Evolutionary conservation across 1,284 basidiomycete species (phyloP).

Genomic region (Porodaedalea pini): DNA sequence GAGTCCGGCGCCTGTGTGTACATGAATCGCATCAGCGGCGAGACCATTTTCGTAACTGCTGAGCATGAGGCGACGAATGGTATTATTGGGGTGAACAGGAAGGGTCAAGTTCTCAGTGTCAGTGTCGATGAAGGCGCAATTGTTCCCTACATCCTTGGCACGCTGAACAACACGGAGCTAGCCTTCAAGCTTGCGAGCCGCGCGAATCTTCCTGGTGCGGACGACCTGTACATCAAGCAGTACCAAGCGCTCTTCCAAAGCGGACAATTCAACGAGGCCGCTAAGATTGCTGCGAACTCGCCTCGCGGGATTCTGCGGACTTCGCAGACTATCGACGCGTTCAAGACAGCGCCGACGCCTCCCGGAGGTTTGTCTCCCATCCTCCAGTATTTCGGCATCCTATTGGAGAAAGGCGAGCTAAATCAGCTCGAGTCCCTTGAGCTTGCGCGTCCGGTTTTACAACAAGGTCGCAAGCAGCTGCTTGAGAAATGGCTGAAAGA

Average conservation of each 20-base stretch:
- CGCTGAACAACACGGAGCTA: constrained; percentile 95
- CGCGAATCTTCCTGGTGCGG: constrained; percentile 96
- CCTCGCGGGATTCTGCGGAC: constrained; percentile 96
- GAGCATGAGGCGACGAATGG: constrained; percentile 93
- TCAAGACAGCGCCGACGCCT: constrained; percentile 92
- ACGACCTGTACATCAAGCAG: constrained; percentile 95
- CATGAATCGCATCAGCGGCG: constrained; percentile 99
- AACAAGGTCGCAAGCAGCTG: constrained; percentile 95
- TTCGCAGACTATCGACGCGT: constrained; percentile 93
- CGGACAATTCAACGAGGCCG: constrained; percentile 94
- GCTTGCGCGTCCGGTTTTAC: constrained; percentile 92
- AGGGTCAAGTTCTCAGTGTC: constrained; percentile 97
- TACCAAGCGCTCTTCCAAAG: constrained; percentile 91
- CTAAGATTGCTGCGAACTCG: constrained; percentile 97
- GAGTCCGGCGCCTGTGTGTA: constrained; percentile 99
- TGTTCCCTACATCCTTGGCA: constrained; percentile 91
- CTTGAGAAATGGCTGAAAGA: constrained; percentile 99
- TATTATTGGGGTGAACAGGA: constrained; percentile 99
- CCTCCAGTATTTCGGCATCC: constrained; percentile 96
- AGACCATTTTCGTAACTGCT: constrained; percentile 98
- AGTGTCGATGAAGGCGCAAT: constrained; percentile 96
- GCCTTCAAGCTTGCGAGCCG: constrained; percentile 98
- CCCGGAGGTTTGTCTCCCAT: constrained; percentile 94
- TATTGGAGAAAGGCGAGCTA: constrained; percentile 96
- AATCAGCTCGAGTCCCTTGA: constrained; percentile 97